phyloP scores from a whole-genome alignment of 768 basidiomycete species.

The Hydnomerulius pinastri region DNA sequence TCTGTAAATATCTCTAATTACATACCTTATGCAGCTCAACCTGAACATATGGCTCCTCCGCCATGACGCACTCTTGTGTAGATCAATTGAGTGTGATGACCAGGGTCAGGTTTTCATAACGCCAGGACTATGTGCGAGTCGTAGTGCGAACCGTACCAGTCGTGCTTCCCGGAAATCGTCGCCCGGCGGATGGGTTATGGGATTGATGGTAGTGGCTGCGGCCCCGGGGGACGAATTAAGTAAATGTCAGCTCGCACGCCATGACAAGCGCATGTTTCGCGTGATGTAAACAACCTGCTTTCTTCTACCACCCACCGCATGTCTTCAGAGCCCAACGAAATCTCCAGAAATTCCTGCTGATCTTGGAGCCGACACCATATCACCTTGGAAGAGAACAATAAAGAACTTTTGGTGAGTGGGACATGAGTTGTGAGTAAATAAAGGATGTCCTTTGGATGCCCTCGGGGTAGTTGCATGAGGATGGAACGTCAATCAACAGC shows the following conservation, averaged over 20 bases:
- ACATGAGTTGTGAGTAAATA: not conserved
- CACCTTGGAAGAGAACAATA: not conserved
- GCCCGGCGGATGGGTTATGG: too few relatives aligned
- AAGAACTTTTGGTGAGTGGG: not conserved
- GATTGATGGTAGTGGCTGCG: too few relatives aligned
- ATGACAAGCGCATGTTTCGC: too few relatives aligned
- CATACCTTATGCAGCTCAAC: not conserved
- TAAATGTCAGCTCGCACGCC: not conserved
- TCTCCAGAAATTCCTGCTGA: not conserved
- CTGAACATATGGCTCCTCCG: not conserved
- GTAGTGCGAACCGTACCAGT: too few relatives aligned
- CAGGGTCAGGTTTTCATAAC: too few relatives aligned
- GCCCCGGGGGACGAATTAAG: too few relatives aligned
- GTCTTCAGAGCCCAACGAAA: not conserved
- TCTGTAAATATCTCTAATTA: not conserved
- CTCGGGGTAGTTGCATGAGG: constrained; percentile 6
- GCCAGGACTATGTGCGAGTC: too few relatives aligned
- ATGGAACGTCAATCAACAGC: constrained; percentile 4
- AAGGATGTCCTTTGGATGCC: not conserved
- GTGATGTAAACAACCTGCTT: too few relatives aligned
- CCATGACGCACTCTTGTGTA: not conserved
- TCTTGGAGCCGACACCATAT: not conserved
- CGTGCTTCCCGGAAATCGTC: too few relatives aligned
- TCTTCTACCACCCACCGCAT: too few relatives aligned
- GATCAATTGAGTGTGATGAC: too few relatives aligned